Conservation (phyloP, 2,329 filamentous ascomycete genomes). For the Decorospora gaudefroyi region DNA sequence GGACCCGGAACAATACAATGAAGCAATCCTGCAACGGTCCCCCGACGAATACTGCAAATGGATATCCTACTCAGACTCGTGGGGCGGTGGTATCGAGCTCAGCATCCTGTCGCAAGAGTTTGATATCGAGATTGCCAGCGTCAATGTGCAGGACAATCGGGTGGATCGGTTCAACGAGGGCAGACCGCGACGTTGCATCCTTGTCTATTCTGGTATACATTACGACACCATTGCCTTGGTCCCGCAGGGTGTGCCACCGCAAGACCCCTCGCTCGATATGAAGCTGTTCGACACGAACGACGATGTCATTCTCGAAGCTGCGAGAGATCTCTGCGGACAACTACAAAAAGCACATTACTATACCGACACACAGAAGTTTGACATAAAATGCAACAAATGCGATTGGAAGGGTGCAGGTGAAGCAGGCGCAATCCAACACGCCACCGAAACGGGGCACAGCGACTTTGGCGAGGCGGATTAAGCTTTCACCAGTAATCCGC, state of each 20-base stretch:
- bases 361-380: slow-evolving; percentile 82
- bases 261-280: slow-evolving; percentile 76
- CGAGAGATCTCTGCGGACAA: slow-evolving; percentile 58
- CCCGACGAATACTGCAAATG: slow-evolving; percentile 78
- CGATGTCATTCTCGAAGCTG: slow-evolving; percentile 61
- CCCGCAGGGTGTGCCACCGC: slow-evolving; percentile 59
- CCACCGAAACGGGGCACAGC: slow-evolving; percentile 58
- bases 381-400: slow-evolving; percentile 76
- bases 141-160: slow-evolving; percentile 73
- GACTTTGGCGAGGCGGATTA: slow-evolving; percentile 44
- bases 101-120: slow-evolving; percentile 84
- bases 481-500: neutral
- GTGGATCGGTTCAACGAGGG: slow-evolving; percentile 81
- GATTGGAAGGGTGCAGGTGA: slow-evolving; percentile 70
- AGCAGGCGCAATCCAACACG: slow-evolving; percentile 65
- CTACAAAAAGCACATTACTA: slow-evolving; percentile 79
- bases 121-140: slow-evolving; percentile 79
- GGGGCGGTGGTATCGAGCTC: slow-evolving; percentile 92
- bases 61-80: slow-evolving; percentile 79
- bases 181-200: slow-evolving; percentile 66
- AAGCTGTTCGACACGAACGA: slow-evolving; percentile 69
- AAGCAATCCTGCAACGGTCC: slow-evolving; percentile 72
- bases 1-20: slow-evolving; percentile 72
- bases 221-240: slow-evolving; percentile 87
- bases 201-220: slow-evolving; percentile 91